Percentiles rank a stretch among this genome's conserved stretches.
Conservation (phyloP, 2,329 filamentous ascomycete genomes). For the Dactylonectria estremocensis region DNA sequence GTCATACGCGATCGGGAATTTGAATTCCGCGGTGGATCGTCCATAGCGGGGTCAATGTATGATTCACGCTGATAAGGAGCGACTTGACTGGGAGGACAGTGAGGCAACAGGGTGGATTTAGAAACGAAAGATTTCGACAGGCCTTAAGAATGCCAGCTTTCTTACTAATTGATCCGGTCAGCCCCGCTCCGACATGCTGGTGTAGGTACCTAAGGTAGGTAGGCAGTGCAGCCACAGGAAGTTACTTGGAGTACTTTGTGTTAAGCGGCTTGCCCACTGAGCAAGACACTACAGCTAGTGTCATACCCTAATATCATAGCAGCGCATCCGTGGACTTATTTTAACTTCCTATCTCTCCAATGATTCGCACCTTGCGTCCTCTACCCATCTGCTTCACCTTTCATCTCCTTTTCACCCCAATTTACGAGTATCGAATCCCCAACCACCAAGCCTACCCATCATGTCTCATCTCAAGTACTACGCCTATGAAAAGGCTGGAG, state of each 20-base stretch:
- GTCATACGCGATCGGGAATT: not conserved
- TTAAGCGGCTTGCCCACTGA: too few relatives aligned
- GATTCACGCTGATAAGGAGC: too few relatives aligned
- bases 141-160: not conserved
- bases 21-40: not conserved
- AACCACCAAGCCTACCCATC: not conserved
- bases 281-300: not conserved
- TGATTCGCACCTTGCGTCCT: too few relatives aligned
- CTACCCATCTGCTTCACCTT: too few relatives aligned
- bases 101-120: not conserved
- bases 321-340: not conserved
- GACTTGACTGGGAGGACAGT: too few relatives aligned
- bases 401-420: not conserved
- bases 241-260: not conserved
- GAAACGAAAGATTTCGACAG: not conserved
- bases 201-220: too few relatives aligned
- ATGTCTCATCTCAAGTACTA: conserved; percentile 9
- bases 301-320: not conserved
- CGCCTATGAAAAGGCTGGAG: not conserved
- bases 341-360: not conserved
- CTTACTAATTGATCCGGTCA: not conserved
- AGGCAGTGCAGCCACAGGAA: not conserved
- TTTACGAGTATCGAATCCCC: not conserved
- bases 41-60: not conserved
- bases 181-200: not conserved